Percentiles rank a stretch among this genome's conserved stretches.
These are phyloP conservation scores for Melanogaster broomeanus DNA, from an alignment of 768 basidiomycete species.

Conservation along the genomic window DNA sequence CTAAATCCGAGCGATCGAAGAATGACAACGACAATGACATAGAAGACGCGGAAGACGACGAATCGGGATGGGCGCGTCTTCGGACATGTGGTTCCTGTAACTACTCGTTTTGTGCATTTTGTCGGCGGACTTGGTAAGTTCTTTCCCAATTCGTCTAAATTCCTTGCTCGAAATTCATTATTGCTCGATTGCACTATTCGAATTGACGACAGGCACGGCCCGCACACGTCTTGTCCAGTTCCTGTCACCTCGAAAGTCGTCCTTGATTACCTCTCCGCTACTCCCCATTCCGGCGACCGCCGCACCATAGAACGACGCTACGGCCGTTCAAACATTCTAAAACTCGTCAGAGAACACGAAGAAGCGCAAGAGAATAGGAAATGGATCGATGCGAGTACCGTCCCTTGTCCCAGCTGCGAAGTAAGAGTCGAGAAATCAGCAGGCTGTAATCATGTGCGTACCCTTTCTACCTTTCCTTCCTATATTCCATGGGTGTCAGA, in stretches of 20 bases:
- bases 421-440: conserved; percentile 72
- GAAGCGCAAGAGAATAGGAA: conserved; percentile 75
- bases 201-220: conserved; percentile 70
- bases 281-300: conserved; percentile 53
- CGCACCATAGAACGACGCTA: conserved; percentile 58
- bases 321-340: conserved; percentile 60
- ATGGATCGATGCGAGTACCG: conserved; percentile 73
- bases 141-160: too few species aligned
- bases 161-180: background rate
- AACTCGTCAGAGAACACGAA: conserved; percentile 60
- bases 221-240: conserved; percentile 68
- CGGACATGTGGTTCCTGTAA: conserved; percentile 70
- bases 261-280: conserved; percentile 61
- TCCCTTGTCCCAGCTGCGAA: conserved; percentile 70
- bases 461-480: background rate
- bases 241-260: conserved; percentile 67
- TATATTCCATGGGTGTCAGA: conserved; percentile 48
- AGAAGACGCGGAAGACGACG: conserved; percentile 43
- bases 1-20: conserved; percentile 29
- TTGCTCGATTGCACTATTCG: conserved; percentile 1
- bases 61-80: conserved; percentile 69
- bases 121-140: conserved; percentile 74
- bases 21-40: background rate
- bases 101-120: conserved; percentile 84
- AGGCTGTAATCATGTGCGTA: conserved; percentile 87